Evolutionary conservation across 2,329 filamentous ascomycete species (phyloP).

Genomic region (Lanzia echinophila): DNA sequence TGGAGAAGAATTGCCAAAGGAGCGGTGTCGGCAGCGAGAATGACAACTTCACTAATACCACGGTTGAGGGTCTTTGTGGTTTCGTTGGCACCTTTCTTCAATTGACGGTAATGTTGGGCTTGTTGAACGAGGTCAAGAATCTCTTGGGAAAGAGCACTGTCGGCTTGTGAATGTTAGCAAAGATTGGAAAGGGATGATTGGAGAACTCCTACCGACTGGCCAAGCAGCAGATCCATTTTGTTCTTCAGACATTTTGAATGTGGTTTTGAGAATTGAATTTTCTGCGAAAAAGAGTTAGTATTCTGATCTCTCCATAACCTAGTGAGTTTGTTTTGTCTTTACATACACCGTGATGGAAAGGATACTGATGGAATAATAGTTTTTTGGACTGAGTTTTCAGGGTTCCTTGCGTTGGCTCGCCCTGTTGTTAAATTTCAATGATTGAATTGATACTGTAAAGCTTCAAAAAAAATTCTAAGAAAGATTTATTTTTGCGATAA

Average conservation of each 20-base stretch:
- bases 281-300: neutral
- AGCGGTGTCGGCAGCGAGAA: conserved; percentile 82
- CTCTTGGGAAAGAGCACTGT: conserved; percentile 68
- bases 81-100: conserved; percentile 87
- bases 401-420: conserved; percentile 58
- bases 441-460: too few relatives aligned
- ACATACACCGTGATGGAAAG: conserved; percentile 9
- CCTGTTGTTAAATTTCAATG: conserved; percentile 34
- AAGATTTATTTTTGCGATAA: conserved; percentile 3
- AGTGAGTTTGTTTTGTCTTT: neutral
- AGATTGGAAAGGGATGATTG: conserved; percentile 35
- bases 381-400: conserved; percentile 31
- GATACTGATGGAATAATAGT: neutral
- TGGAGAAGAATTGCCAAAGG: conserved; percentile 85
- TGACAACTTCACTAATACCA: conserved; percentile 81
- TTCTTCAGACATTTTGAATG: conserved; percentile 29
- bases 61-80: conserved; percentile 85
- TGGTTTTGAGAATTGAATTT: conserved; percentile 7
- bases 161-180: conserved; percentile 46
- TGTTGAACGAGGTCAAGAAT: conserved; percentile 72
- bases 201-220: conserved; percentile 9
- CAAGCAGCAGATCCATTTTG: conserved; percentile 30
- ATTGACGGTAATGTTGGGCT: conserved; percentile 55
- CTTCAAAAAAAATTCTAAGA: conserved; percentile 3
- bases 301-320: neutral